Evolutionary conservation across 805 yeast species (phyloP), one percentile per base, ranked within the genome.

Genomic region (Saccharomycopsis javanensis): DNA sequence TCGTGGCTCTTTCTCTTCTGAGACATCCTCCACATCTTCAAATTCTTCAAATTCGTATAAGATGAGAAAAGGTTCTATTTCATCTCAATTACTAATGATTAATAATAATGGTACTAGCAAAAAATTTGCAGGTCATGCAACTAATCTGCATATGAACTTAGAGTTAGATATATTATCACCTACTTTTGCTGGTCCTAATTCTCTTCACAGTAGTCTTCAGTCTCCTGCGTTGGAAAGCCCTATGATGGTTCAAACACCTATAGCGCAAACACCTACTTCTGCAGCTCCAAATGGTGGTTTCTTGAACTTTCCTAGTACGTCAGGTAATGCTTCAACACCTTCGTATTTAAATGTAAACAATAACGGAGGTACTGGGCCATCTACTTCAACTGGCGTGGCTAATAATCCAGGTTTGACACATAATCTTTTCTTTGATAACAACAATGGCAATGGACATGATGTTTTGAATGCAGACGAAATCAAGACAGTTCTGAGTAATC

Each of bases 1-100:
- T 13, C 48, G 48, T 38, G 33, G 30, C 4, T 34, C 38, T 38
- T 34, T 34, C 50, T 20, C 34, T 28, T 52, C 55, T 30, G 38
- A 37, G 20, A 52, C 55, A 16, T 52, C 55, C 28, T 52, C 55
- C 23, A 34, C 55, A 10, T 35, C 55, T 28, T 52, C 55, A 23
- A 27, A 30, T 13, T 52, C 55, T 27, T 52, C 55, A 18, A 37
- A 25, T 6, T 37, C 54, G 7, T 52, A 27, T 15, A 35, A 42
- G 25, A 25, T 42, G 7, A 42, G 48, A 42, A 42, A 42, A 23
- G 48, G 48, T 15, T 42, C 48, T 8, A 42, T 42, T 42, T 42
- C 48, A 20, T 42, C 48, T 5, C 48, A 42, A 20, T 42, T 42
- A 15, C 6, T 42, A 20, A 42, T 42, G 48, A 42, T 42, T 23